A percentile compares a stretch with the other conserved stretches of the same genome.
Evolutionary conservation across 495 filamentous ascomycete genomes (phyloP).

Genomic region (Penicillium lividum): DNA sequence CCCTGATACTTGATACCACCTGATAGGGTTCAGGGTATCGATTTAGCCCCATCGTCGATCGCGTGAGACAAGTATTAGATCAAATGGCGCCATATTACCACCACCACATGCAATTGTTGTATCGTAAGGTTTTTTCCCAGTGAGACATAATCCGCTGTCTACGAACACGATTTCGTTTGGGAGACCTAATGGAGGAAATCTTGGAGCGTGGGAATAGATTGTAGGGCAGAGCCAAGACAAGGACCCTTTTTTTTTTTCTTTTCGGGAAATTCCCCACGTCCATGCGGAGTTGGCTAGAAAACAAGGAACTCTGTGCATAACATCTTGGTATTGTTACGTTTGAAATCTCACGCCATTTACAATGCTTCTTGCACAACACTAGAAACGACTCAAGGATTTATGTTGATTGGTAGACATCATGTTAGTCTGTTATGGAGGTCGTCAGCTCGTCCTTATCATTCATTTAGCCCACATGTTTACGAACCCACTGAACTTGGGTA

Average conservation of each 20-base stretch:
- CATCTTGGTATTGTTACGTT: conserved; percentile 1
- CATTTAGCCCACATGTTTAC: background rate
- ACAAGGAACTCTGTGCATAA: background rate
- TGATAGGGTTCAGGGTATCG: background rate
- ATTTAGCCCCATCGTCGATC: background rate
- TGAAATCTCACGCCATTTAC: conserved; percentile 2
- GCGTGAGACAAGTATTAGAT: background rate
- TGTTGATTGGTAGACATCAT: background rate
- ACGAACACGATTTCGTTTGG: conserved; percentile 4
- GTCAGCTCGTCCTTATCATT: background rate
- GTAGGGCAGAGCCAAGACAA: background rate
- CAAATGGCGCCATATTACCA: conserved; percentile 14
- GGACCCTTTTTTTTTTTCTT: background rate
- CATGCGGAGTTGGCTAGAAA: background rate
- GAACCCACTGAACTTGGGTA: too few species aligned
- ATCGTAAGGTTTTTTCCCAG: background rate
- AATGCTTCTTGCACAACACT: background rate
- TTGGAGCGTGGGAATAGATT: background rate
- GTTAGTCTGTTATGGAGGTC: background rate
- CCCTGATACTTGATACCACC: background rate
- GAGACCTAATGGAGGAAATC: background rate
- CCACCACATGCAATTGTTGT: conserved; percentile 7
- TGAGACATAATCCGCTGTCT: conserved; percentile 2
- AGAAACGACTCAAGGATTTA: background rate
- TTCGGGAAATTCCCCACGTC: background rate